Conservation (phyloP, 2,329 filamentous ascomycete species). For the Monosporascus sp. region DNA sequence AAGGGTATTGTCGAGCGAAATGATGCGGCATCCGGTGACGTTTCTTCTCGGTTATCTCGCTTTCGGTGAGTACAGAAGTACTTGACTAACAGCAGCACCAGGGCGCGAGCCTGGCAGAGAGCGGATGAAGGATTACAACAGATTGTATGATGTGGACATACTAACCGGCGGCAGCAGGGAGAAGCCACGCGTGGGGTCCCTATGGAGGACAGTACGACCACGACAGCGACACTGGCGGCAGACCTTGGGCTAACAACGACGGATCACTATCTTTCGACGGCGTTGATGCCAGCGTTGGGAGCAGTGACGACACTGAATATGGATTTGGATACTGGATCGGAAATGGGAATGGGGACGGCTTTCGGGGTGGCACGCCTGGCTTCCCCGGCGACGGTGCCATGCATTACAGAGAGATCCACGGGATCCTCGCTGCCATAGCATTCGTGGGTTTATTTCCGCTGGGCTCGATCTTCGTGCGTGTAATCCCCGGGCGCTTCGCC, state of each 20-base stretch:
- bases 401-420: conserved; percentile 33
- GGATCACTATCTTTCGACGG: background rate
- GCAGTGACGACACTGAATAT: background rate
- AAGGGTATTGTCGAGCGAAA: too few species aligned
- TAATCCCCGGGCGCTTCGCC: conserved; percentile 30
- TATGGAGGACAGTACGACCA: background rate
- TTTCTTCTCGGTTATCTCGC: too few species aligned
- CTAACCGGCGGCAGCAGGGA: background rate
- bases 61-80: too few species aligned
- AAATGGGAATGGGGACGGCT: conserved; percentile 2
- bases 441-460: conserved; percentile 41
- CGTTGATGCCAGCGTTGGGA: background rate
- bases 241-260: background rate
- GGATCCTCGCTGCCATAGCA: conserved; percentile 34
- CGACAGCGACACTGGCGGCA: background rate
- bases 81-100: too few species aligned
- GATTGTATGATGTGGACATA: too few species aligned
- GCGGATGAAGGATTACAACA: too few species aligned
- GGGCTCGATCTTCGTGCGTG: conserved; percentile 38
- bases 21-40: too few species aligned
- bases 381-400: conserved; percentile 25
- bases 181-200: background rate
- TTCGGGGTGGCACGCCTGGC: conserved; percentile 3
- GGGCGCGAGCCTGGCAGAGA: too few species aligned
- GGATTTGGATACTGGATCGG: background rate